Conservation (phyloP, 306 rosid species). For the Casuarina equisetifolia region DNA sequence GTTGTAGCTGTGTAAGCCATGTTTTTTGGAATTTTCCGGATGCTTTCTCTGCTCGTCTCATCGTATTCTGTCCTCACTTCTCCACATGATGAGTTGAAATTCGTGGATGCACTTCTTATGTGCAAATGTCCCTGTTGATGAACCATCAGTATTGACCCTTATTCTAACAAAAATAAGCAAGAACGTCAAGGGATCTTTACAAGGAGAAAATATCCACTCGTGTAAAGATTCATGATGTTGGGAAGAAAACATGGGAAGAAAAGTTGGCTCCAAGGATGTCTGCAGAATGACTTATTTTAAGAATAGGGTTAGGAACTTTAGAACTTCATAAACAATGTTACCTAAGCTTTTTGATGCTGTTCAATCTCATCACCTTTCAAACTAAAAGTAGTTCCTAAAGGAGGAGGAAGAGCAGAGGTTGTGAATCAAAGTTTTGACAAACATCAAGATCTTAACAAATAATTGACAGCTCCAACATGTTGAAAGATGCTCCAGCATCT, state of each 20-base stretch:
- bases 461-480: neutral
- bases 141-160: slow-evolving; percentile 10
- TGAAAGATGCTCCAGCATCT: too few relatives aligned
- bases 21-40: slow-evolving; percentile 31
- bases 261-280: neutral
- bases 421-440: neutral
- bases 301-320: neutral
- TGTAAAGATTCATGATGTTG: neutral
- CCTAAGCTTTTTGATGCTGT: neutral
- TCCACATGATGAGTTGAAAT: slow-evolving; percentile 41
- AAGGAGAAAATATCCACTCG: too few relatives aligned
- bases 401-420: neutral
- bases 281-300: neutral
- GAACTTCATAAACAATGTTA: neutral
- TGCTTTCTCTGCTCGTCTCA: slow-evolving; percentile 51
- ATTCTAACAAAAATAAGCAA: neutral
- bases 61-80: slow-evolving; percentile 53
- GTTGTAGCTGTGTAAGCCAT: slow-evolving; percentile 51
- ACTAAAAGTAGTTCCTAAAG: neutral
- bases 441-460: neutral
- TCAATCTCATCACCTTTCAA: neutral
- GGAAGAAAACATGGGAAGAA: neutral
- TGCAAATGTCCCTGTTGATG: slow-evolving; percentile 41
- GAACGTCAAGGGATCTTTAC: neutral
- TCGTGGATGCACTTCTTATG: slow-evolving; percentile 28